Evolutionary conservation across 129 eudicot species (phyloP).

Genomic region (Dittrichia graveolens): DNA sequence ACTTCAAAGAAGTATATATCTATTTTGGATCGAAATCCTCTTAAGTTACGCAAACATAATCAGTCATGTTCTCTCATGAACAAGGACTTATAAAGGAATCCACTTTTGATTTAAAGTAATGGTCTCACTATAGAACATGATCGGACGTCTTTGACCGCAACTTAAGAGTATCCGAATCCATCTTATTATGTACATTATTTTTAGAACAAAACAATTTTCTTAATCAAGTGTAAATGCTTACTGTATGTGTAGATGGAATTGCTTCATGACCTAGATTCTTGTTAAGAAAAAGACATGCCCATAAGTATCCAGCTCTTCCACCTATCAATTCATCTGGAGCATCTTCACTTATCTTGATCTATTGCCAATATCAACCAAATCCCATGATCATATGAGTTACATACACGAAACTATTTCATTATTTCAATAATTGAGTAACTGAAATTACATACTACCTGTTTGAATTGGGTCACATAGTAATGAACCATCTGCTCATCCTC

Average conservation of each 20-base stretch:
- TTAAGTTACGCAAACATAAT: too few relatives aligned
- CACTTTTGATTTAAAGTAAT: too few relatives aligned
- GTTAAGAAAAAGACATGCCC: constrained; percentile 60
- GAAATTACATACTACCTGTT: constrained; percentile 43
- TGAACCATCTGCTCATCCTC: constrained; percentile 46
- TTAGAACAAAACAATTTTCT: too few relatives aligned
- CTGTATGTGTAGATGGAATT: constrained; percentile 45
- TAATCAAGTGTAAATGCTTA: constrained; percentile 27
- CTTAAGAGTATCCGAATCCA: too few relatives aligned
- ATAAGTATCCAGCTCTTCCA: constrained; percentile 76
- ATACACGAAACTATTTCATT: neutral
- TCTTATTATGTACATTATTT: too few relatives aligned
- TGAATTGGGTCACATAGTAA: constrained; percentile 58
- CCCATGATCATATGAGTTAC: neutral
- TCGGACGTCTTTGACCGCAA: too few relatives aligned
- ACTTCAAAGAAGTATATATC: too few relatives aligned
- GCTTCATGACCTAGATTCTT: constrained; percentile 61
- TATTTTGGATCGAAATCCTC: too few relatives aligned
- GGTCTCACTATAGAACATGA: too few relatives aligned
- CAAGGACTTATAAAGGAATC: too few relatives aligned
- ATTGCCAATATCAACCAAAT: constrained; percentile 25
- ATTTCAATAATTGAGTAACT: neutral
- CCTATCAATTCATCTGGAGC: constrained; percentile 56
- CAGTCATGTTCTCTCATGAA: too few relatives aligned
- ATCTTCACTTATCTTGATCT: constrained; percentile 57